Evolutionary conservation across 805 yeast genomes (phyloP), one percentile per base, ranked within the genome.

Genomic region (Yarrowia sp.): DNA sequence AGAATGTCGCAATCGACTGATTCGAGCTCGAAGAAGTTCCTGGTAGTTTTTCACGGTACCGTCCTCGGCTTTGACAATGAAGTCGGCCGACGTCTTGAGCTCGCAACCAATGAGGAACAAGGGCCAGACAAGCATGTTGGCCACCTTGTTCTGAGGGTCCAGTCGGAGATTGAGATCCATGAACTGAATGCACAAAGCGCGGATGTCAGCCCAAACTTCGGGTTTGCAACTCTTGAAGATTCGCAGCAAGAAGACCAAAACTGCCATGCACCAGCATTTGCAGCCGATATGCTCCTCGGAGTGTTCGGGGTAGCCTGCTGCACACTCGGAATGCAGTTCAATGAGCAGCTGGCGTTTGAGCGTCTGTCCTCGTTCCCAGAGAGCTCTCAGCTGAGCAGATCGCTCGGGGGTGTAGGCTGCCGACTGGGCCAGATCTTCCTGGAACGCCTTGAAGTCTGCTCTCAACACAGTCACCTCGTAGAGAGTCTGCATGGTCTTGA

Each of bases 181-280:
- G 24, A 61, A 61, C 46, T 61, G 66, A 39, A 61, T 61, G 5
- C 66, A 61, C 0, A 61, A 46, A 8, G 66, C 66, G 10, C 55
- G 33, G 46, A 61, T 61, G 15, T 61, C 66, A 2, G 55, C 55
- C 66, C 66, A 61, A 14, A 61, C 66, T n/a, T 61, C 66, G 13
- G 66, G 66, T 10, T 61, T 61, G 30, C 66, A 61, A 30, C 42
- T 34, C 46, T 61, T 61, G 66, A 61, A 61, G 55, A 61, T 61
- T 8, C 66, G 66, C 38, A 61, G 44, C 44, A 61, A 17, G 15
- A 61, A 61, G 10, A 61, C 66, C 20, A 61, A 13, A 7, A 46
- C 53, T 3, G 66, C 66, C 53, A 61, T 36, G n/a, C 42, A 36
- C 66, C 66, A 61, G 38, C 66, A 61, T 24, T 61, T 61, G 55